These are phyloP conservation scores for Pythium coloratum DNA, from an alignment of 352 stramenopile species.

Conservation along the genomic window DNA sequence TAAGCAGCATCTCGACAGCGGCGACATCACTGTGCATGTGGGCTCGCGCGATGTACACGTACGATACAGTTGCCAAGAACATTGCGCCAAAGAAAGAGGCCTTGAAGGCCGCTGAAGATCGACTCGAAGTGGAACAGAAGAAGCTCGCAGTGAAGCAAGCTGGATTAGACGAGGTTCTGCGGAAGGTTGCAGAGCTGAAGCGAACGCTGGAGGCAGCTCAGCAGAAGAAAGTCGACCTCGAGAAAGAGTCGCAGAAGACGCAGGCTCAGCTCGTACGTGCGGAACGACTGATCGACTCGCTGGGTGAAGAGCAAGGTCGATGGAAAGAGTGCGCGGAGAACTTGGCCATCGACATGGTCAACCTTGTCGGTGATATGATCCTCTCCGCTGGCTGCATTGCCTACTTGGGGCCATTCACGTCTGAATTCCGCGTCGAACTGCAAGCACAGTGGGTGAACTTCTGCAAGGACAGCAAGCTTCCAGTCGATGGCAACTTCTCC, in stretches of 20 bases:
- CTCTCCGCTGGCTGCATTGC: slow-evolving; percentile 91
- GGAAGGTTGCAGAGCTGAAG: slow-evolving; percentile 89
- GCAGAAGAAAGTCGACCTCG: slow-evolving; percentile 92
- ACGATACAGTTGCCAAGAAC: slow-evolving; percentile 92
- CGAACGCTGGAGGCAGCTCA: slow-evolving; percentile 84
- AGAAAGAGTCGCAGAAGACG: slow-evolving; percentile 86
- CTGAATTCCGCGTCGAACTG: slow-evolving; percentile 82
- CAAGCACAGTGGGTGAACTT: slow-evolving; percentile 83
- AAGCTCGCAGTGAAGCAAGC: slow-evolving; percentile 89
- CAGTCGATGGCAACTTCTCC: slow-evolving; percentile 84
- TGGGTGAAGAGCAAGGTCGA: slow-evolving; percentile 89
- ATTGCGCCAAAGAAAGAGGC: slow-evolving; percentile 94
- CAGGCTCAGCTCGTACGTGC: slow-evolving; percentile 88
- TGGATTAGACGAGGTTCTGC: slow-evolving; percentile 73
- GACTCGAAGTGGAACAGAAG: slow-evolving; percentile 83
- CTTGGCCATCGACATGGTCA: slow-evolving; percentile 82
- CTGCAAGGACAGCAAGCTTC: slow-evolving; percentile 78
- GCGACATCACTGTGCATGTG: slow-evolving; percentile 94
- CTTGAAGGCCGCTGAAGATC: slow-evolving; percentile 84
- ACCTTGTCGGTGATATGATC: slow-evolving; percentile 93
- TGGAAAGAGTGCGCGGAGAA: slow-evolving; percentile 86
- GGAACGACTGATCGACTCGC: slow-evolving; percentile 88
- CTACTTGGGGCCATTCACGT: slow-evolving; percentile 91
- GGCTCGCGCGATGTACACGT: slow-evolving; percentile 93
- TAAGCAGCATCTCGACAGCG: slow-evolving; percentile 87